Conservation (phyloP, 2,329 filamentous ascomycete genomes). For the Hypoxylon sp. region DNA sequence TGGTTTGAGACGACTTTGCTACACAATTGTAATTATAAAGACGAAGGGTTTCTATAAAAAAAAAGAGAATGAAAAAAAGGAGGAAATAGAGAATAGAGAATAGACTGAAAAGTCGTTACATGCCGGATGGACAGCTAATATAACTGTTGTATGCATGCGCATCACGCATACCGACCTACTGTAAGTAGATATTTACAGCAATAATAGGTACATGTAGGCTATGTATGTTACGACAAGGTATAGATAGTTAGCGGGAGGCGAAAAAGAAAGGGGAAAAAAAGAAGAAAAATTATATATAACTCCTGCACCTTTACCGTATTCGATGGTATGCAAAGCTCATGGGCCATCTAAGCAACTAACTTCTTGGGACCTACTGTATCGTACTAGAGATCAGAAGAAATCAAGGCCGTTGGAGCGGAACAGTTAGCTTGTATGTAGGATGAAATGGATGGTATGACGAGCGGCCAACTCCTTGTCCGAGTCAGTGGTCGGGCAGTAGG, state of each 20-base stretch:
- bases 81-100: conserved; percentile 8
- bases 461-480: conserved; percentile 32
- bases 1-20: neutral
- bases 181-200: conserved; percentile 6
- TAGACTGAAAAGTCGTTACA: conserved; percentile 26
- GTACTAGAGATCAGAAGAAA: conserved; percentile 7
- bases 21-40: conserved; percentile 1
- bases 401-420: conserved; percentile 5
- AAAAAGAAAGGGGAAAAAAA: neutral
- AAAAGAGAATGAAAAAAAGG: neutral
- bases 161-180: conserved; percentile 27
- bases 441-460: conserved; percentile 36
- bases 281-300: neutral
- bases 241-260: neutral
- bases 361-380: neutral
- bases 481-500: conserved; percentile 29
- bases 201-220: neutral
- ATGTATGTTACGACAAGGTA: neutral
- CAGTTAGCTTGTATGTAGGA: neutral
- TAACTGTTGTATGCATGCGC: conserved; percentile 39
- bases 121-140: conserved; percentile 40
- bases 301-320: neutral
- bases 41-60: neutral
- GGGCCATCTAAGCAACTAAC: neutral
- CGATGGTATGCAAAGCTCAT: neutral